Evolutionary conservation across 2,329 filamentous ascomycete genomes (phyloP).

Genomic region (Myriangium duriaei): DNA sequence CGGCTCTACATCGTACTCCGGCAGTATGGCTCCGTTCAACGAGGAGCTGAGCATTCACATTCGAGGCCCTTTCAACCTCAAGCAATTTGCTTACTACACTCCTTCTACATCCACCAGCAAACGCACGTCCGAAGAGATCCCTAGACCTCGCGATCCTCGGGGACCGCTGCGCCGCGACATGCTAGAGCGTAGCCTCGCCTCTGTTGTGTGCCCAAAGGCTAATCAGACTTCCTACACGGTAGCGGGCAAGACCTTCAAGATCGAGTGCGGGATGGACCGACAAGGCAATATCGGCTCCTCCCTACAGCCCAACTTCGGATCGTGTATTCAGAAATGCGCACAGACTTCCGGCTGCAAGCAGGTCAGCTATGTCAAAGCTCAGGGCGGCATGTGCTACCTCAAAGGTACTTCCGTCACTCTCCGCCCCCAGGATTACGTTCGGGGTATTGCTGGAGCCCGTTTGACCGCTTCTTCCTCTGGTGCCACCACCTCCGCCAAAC

Average conservation of each 20-base stretch:
- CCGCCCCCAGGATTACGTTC: slow-evolving; percentile 3
- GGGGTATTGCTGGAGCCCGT: neutral
- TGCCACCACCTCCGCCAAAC: slow-evolving; percentile 1
- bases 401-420: slow-evolving; percentile 4
- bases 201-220: slow-evolving; percentile 4
- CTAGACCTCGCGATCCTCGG: neutral
- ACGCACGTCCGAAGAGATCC: neutral
- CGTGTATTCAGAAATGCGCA: slow-evolving; percentile 10
- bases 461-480: no score
- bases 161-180: neutral
- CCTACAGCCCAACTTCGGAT: slow-evolving; percentile 3
- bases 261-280: slow-evolving; percentile 9
- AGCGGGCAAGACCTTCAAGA: slow-evolving; percentile 7
- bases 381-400: slow-evolving; percentile 8
- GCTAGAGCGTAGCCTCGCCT: slow-evolving; percentile 5
- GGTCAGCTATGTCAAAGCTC: slow-evolving; percentile 6
- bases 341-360: slow-evolving; percentile 9
- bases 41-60: slow-evolving; percentile 11
- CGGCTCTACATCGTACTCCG: neutral
- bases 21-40: slow-evolving; percentile 8
- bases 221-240: slow-evolving; percentile 5
- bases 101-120: slow-evolving; percentile 3
- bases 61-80: slow-evolving; percentile 8
- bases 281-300: slow-evolving; percentile 8
- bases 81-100: slow-evolving; percentile 10